phyloP scores from a whole-genome alignment of 495 filamentous ascomycete genomes.

The Recurvomyces mirabilis region DNA sequence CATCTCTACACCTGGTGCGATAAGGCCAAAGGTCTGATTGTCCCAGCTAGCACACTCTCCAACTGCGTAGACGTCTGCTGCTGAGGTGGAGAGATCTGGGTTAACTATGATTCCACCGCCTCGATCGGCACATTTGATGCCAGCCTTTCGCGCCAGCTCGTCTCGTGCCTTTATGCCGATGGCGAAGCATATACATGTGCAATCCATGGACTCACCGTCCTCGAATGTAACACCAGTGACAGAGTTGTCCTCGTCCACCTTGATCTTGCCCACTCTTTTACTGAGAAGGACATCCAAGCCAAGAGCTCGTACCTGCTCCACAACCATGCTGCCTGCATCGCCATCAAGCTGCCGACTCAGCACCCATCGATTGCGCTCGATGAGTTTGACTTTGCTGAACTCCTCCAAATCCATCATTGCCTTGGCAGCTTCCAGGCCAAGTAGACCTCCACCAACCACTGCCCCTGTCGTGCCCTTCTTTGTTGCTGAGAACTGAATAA shows the following conservation, averaged over 20 bases:
- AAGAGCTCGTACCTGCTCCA: slow-evolving; percentile 69
- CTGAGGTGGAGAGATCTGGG: slow-evolving; percentile 60
- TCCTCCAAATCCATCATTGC: slow-evolving; percentile 83
- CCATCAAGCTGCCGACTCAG: slow-evolving; percentile 74
- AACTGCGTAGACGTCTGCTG: slow-evolving; percentile 72
- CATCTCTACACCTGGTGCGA: slow-evolving; percentile 93
- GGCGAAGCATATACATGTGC: slow-evolving; percentile 81
- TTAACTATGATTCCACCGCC: slow-evolving; percentile 72
- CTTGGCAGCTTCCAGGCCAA: slow-evolving; percentile 89
- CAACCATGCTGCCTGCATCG: slow-evolving; percentile 75
- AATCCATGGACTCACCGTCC: slow-evolving; percentile 73
- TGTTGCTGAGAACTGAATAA: slow-evolving; percentile 60
- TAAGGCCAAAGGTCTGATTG: slow-evolving; percentile 84
- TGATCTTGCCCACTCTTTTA: slow-evolving; percentile 64
- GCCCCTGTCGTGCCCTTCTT: slow-evolving; percentile 60
- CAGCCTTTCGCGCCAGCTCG: slow-evolving; percentile 58
- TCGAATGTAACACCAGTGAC: slow-evolving; percentile 73
- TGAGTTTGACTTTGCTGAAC: slow-evolving; percentile 66
- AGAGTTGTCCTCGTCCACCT: slow-evolving; percentile 52
- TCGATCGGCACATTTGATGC: slow-evolving; percentile 61
- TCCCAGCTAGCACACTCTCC: slow-evolving; percentile 95
- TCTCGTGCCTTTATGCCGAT: slow-evolving; percentile 83
- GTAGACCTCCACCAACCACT: slow-evolving; percentile 81
- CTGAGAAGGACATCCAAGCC: slow-evolving; percentile 76
- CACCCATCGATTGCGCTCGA: slow-evolving; percentile 87